Evolutionary conservation across 1,139 yeast genomes (phyloP), one percentile per base, ranked within the genome.

Genomic region (Sugiyamaella pinicola): DNA sequence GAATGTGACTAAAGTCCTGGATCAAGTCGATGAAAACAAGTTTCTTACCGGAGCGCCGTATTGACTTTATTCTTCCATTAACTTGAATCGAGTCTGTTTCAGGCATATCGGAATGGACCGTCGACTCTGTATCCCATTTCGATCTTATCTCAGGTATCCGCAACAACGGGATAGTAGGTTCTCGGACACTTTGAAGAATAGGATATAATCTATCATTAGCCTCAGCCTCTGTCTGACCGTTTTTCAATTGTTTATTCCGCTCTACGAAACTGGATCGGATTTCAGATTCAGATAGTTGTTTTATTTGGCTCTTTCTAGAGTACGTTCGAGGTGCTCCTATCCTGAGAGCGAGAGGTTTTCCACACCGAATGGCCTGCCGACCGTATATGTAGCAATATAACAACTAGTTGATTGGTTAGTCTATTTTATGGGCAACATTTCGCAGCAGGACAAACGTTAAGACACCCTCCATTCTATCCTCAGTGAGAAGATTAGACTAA

Each of bases 41-140:
- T 2, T 83, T 86, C 62, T 79, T 83, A 0, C 93, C 88, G 0
- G 87, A 75, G 54, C 75, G 77, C 29, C 96, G 67, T 0, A 87
- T 76, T 18, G 81, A 71, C 1, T 56, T 55, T 15, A 87, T 75
- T 47, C 84, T 77, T 0, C 95, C 96, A 59, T 81, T 84, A 1
- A 78, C 51, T 4, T 62, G 61, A 9, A 63, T 37, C 17, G 48
- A 44, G n/a, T 49, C 53, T 24, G 49, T 48, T 15, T n/a, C 49
- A 5, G 50, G 53, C 13, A 44, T 56, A 33, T 46, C 55, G 19
- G 52, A 43, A 18, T 51, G 49, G 26, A 48, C 58, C 9, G 47
- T 49, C 1, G 59, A 52, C 22, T 54, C 41, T 6, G 49, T 50
- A 9, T 52, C 59, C 58, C 62, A 64, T 22, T 53, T 39, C 1